Evolutionary conservation across 2,329 filamentous ascomycete species (phyloP).

Genomic region (Incumbomyces lentus): DNA sequence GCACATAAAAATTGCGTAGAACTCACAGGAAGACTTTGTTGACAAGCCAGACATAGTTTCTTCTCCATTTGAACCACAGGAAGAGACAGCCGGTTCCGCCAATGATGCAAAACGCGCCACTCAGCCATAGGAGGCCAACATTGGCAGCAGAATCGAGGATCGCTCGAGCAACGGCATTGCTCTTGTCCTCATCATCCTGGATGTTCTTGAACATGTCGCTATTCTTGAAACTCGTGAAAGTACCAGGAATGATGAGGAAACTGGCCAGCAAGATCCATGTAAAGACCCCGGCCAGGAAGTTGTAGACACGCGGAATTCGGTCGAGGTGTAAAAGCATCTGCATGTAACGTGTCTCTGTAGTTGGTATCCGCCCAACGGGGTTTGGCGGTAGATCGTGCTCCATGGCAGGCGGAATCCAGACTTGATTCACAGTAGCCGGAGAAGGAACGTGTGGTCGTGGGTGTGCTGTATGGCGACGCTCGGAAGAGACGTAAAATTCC

Average conservation of each 20-base stretch:
- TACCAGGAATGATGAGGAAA: constrained; percentile 44
- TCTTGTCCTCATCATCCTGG: constrained; percentile 21
- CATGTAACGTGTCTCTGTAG: constrained; percentile 20
- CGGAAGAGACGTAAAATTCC: constrained; percentile 1
- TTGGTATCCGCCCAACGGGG: constrained; percentile 12
- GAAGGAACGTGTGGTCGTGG: constrained; percentile 7
- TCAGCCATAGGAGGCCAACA: constrained; percentile 35
- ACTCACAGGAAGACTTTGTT: constrained; percentile 40
- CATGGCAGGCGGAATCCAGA: constrained; percentile 5
- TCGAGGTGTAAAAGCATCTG: constrained; percentile 25
- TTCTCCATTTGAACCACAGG: constrained; percentile 36
- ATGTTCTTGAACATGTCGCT: constrained; percentile 18
- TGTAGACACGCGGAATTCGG: constrained; percentile 26
- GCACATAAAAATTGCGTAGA: constrained; percentile 6
- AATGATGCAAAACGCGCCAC: constrained; percentile 33
- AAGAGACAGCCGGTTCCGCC: constrained; percentile 33
- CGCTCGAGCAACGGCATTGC: constrained; percentile 21
- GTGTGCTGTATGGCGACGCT: background rate
- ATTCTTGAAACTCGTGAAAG: constrained; percentile 37
- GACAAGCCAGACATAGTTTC: constrained; percentile 46
- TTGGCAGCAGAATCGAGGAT: constrained; percentile 28
- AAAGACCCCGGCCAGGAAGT: constrained; percentile 37
- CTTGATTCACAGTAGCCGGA: constrained; percentile 6
- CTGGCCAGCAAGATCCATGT: constrained; percentile 43
- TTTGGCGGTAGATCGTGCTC: constrained; percentile 6